Percentiles rank a stretch among this genome's conserved stretches.
phyloP scores from a whole-genome alignment of 2,329 filamentous ascomycete species.

The Pseudogymnoascus sp. region DNA sequence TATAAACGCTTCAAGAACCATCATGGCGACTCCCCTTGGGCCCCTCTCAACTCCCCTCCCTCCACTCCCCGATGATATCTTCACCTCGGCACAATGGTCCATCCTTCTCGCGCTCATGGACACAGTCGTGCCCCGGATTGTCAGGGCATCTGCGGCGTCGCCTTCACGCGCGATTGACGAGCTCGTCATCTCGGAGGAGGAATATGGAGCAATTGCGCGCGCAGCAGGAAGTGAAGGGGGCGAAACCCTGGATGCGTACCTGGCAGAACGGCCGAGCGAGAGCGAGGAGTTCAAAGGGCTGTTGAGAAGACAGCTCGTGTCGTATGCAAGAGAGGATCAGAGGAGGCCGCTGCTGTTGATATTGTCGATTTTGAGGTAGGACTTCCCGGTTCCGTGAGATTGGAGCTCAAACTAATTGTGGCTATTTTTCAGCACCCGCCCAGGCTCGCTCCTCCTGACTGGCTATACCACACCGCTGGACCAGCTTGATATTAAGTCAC shows the following conservation, averaged over 20 bases:
- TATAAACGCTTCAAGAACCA: background rate
- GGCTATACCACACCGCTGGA: slow-evolving; percentile 57
- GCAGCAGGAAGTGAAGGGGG: slow-evolving; percentile 29
- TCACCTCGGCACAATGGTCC: slow-evolving; percentile 45
- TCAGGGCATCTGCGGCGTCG: slow-evolving; percentile 32
- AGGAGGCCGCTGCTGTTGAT: slow-evolving; percentile 23
- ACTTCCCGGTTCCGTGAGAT: background rate
- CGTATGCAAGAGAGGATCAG: slow-evolving; percentile 22
- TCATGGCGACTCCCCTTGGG: slow-evolving; percentile 11
- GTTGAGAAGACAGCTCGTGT: slow-evolving; percentile 37
- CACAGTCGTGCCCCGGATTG: slow-evolving; percentile 53
- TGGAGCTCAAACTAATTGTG: background rate
- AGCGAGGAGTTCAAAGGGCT: slow-evolving; percentile 46
- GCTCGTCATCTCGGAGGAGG: slow-evolving; percentile 37
- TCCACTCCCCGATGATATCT: slow-evolving; percentile 30
- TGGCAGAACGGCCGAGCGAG: slow-evolving; percentile 44
- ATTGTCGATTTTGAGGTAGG: slow-evolving; percentile 26
- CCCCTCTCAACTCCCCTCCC: slow-evolving; percentile 23
- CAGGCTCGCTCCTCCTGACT: slow-evolving; percentile 58
- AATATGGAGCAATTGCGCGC: slow-evolving; percentile 39
- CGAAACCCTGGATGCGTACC: slow-evolving; percentile 41
- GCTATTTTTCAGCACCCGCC: slow-evolving; percentile 42
- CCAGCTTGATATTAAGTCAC: slow-evolving; percentile 50
- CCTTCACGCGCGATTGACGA: slow-evolving; percentile 30
- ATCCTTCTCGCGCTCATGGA: slow-evolving; percentile 48